Evolutionary conservation across 306 rosid genomes (phyloP).

Genomic region (Macrotyloma uniflorum): DNA sequence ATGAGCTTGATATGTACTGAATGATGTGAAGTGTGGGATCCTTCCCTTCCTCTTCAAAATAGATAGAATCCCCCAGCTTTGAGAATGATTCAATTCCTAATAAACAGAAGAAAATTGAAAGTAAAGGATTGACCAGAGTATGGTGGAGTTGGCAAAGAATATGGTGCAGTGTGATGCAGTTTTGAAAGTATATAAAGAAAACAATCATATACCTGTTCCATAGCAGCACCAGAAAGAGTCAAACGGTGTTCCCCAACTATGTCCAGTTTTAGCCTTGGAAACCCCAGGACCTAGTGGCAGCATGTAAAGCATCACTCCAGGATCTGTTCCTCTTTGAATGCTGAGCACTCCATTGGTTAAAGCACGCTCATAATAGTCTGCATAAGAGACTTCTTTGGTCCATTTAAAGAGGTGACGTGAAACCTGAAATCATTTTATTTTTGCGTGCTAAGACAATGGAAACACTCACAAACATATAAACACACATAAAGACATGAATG

Average conservation of each 20-base stretch:
- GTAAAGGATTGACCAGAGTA: neutral
- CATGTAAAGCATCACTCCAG: slow-evolving; percentile 96
- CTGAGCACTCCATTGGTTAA: slow-evolving; percentile 85
- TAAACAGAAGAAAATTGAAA: slow-evolving; percentile 12
- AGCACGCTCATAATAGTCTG: slow-evolving; percentile 91
- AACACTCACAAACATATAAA: neutral
- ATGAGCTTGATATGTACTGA: slow-evolving; percentile 82
- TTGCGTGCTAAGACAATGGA: slow-evolving; percentile 8
- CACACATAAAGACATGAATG: neutral
- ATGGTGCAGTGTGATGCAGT: neutral
- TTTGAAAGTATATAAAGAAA: neutral
- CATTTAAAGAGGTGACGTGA: slow-evolving; percentile 83
- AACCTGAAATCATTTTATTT: slow-evolving; percentile 58
- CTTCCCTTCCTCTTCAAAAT: slow-evolving; percentile 73
- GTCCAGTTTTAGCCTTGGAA: slow-evolving; percentile 66
- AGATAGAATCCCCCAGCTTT: slow-evolving; percentile 88
- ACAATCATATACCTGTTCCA: slow-evolving; percentile 67
- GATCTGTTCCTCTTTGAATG: slow-evolving; percentile 94
- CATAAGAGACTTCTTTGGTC: slow-evolving; percentile 82
- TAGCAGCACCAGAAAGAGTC: slow-evolving; percentile 89
- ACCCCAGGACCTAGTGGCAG: slow-evolving; percentile 75
- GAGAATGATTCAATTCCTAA: slow-evolving; percentile 88
- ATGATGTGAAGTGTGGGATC: slow-evolving; percentile 66
- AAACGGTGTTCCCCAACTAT: slow-evolving; percentile 75
- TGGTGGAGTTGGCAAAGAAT: slow-evolving; percentile 4